Base-by-base conservation (phyloP, 208 protist genomes). In the Perkinsela sp. region DNA sequence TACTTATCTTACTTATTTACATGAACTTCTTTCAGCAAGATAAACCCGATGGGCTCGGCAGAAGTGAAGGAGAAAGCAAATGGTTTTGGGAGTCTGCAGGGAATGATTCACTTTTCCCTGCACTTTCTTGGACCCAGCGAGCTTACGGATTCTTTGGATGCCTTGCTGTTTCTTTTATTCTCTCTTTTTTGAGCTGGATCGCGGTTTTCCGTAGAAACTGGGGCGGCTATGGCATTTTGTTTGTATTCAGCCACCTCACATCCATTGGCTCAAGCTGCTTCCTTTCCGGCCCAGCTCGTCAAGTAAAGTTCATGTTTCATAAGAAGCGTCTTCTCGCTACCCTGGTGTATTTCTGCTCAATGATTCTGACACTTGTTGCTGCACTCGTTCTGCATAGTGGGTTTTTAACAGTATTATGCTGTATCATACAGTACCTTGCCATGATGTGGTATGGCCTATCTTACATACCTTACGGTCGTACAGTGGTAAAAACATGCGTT, bases 391-490 rank as follows among this genome's bases (percentile, higher is more conserved):
- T 87, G 1, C 66, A 82, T 30, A 88, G 71, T 66, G 83, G 76
- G 0, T 32, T 85, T 0, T 28, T 85, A 31, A 80, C 80, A 1
- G 74, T 88, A 57, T 32, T 87, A 22, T 78, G 72, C 28, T 83
- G 80, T 66, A 15, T 93, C 28, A 67, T 89, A 1, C 87, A 91
- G 74, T 77, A 79, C 28, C 15, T 15, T 0, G 80, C 87, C 28
- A 79, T 90, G 72, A 68, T 71, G 75, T 93, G 85, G 85, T 93
- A 93, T 72, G 74, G 85, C 13, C 67, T 93, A 16, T 88, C 83
- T 1, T 93, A 93, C 75, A 82, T 91, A 22, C 84, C 87, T 0
- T 87, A 82, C 70, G 85, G 82, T 13, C 77, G 83, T 22, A 74
- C 82, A 67, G 74, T 72, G 0, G 66, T 69, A 16, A 75, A 75